Evolutionary conservation across 2,329 filamentous ascomycete species (phyloP), one percentile per base, ranked within the genome.

Genomic region (Ceratocystis ficicola): DNA sequence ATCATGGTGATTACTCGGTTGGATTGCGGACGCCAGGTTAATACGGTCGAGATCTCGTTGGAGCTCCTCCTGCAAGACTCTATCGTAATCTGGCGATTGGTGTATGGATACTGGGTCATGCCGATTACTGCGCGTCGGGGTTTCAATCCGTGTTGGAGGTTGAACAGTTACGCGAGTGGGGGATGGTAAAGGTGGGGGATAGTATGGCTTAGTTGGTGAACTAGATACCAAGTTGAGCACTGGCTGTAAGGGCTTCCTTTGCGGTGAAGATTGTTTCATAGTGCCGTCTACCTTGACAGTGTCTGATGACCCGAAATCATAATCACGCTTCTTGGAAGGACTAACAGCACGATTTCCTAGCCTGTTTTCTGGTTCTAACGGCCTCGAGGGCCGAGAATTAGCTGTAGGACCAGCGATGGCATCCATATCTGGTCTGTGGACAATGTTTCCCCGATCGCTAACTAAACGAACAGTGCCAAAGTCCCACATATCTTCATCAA

Each of bases 401-500:
- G 88, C 86, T 12, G 87, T 87, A 41, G 88, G 87, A 68, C 92
- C 89, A 70, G 89, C 91, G 85, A 96, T 85, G 0, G 85, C 80
- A 70, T 87, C 81, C 17, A 84, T 77, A 2, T 86, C 86, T 0
- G 81, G 80, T 60, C 84, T 77, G 59, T 76, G 77, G 6, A 82
- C 72, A 1, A 83, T 73, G 36, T 80, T 81, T 68, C 86, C 85
- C 32, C 84, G 81, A 65, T 86, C 84, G 41, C 82, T 83, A n/a
- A 87, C 86, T 5, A 95, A 86, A 66, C 92, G 83, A 64, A 99
- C 90, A 0, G 94, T 99, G 55, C 94, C 94, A 78, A 99, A 99
- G 75, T 99, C 94, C 94, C 94, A 99, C 73, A 97, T 84, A 74
- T 97, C 94, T 73, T 96, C 90, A 68, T 87, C 81, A 6, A 83